Base-by-base conservation (phyloP, 2,329 filamentous ascomycete genomes). In the Gaeumannomyces tritici region DNA sequence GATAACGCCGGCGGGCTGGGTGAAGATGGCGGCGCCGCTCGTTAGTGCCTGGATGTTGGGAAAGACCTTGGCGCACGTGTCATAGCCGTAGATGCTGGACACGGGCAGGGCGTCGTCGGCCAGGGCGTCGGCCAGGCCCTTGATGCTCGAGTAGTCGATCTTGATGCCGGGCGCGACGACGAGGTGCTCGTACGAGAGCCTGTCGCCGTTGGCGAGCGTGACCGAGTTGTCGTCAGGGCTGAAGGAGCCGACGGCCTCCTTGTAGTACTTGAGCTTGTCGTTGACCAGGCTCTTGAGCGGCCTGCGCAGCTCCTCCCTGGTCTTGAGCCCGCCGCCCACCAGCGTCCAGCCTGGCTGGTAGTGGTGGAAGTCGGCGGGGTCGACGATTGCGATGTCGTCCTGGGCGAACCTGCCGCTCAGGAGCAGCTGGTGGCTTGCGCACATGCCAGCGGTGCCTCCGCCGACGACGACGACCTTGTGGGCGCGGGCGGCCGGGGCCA, bases 291-390 rank as follows among this genome's bases (percentile, higher is more conserved):
- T 73, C 5, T 74, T 67, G 54, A 88, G 69, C 1, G 80, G 80
- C 62, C 74, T 72, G 58, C 80, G 79, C 62, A 89, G 73, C 28
- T 86, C 79, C 65, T 86, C 76, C 69, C 85, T 86, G 58, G 76
- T 80, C 72, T 88, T 88, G 54, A 89, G 76, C 4, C 86, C 86
- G 54, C 83, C 85, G 56, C 86, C 86, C 2, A 89, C 86, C 1
- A 89, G 76, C 2, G 87, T 89, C 86, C 86, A 89, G 62, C 86
- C 86, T 1, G 86, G 85, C 71, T 89, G 86, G 70, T 88, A 89
- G 73, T 89, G 79, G 69, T 89, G 86, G 77, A 79, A 86, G 66
- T 74, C 70, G 0, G 86, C 79, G 0, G 86, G 86, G 65, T 89
- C 86, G 56, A 89, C 74, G 29, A 89, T 68, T 31, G 86, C 86